Conservation (phyloP, 129 eudicot genomes). For the Lactuca saligna region DNA sequence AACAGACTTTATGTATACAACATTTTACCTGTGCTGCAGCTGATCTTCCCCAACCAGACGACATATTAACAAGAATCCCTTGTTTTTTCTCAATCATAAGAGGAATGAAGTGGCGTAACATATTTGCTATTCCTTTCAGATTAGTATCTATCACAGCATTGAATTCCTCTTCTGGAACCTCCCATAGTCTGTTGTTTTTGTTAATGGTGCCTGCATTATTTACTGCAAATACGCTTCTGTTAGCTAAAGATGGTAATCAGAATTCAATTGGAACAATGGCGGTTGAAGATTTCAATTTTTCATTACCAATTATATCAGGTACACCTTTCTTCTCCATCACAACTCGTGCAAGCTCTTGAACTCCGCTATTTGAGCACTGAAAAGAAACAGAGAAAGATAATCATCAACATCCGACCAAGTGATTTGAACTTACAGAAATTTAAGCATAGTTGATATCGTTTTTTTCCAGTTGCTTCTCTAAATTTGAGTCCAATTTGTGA, state of each 20-base stretch:
- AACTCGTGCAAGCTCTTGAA: slow-evolving; percentile 67
- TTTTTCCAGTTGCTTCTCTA: not conserved
- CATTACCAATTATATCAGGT: slow-evolving; percentile 85
- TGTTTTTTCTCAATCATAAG: slow-evolving; percentile 81
- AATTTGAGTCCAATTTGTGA: not conserved
- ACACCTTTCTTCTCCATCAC: slow-evolving; percentile 83
- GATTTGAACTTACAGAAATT: not conserved
- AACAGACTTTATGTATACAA: too few species aligned
- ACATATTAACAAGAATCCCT: slow-evolving; percentile 88
- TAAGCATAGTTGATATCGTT: not conserved
- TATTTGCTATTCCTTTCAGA: slow-evolving; percentile 78
- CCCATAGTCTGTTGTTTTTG: slow-evolving; percentile 88
- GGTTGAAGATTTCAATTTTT: not conserved
- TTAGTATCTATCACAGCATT: slow-evolving; percentile 87
- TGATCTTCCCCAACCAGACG: slow-evolving; percentile 99
- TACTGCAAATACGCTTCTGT: slow-evolving; percentile 40
- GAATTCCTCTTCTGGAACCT: slow-evolving; percentile 92
- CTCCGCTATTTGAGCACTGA: slow-evolving; percentile 75
- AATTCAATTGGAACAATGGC: not conserved
- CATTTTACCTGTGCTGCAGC: slow-evolving; percentile 92
- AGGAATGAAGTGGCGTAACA: slow-evolving; percentile 90
- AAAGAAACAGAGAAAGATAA: slow-evolving; percentile 4
- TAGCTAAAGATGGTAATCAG: slow-evolving; percentile 1
- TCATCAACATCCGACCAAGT: slow-evolving; percentile 8
- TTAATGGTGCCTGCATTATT: slow-evolving; percentile 96